These are phyloP conservation scores for Rhododendron kiyosumense DNA, from an alignment of 148 eudicot genomes.

Conservation along the genomic window DNA sequence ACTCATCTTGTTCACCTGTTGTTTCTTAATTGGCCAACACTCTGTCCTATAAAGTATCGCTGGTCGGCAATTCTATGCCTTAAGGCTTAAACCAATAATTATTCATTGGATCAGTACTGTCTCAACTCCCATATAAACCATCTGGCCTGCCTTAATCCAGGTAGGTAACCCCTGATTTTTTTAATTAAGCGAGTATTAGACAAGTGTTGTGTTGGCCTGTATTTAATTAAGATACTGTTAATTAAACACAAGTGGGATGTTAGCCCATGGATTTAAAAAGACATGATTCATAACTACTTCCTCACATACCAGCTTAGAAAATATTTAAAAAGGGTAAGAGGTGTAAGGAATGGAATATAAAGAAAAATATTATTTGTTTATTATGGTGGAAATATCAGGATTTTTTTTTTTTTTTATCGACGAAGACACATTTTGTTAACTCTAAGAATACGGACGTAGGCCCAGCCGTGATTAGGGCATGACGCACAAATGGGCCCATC, in stretches of 20 bases:
- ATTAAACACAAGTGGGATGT: not conserved
- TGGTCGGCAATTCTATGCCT: too few species aligned
- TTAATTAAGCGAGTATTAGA: not conserved
- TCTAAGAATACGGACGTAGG: not conserved
- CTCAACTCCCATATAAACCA: not conserved
- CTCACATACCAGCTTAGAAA: not conserved
- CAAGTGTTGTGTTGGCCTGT: not conserved
- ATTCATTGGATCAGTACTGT: not conserved
- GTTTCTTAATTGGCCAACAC: too few species aligned
- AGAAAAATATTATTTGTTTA: not conserved
- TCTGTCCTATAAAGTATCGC: too few species aligned
- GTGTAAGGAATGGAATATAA: not conserved
- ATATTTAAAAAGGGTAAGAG: not conserved
- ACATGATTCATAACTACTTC: not conserved
- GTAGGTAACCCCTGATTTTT: not conserved
- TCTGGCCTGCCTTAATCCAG: not conserved
- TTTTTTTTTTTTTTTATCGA: not conserved
- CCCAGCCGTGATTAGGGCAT: not conserved
- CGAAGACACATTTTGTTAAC: not conserved
- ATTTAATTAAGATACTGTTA: not conserved
- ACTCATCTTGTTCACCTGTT: too few species aligned
- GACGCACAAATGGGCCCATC: not conserved
- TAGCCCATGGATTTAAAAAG: not conserved
- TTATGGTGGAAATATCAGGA: not conserved
- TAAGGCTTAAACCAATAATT: too few species aligned